A percentile compares a stretch with the other conserved stretches of the same genome.
These are phyloP conservation scores for Gliomastix tumulicola DNA, from an alignment of 2,329 filamentous ascomycete species.

Conservation along the genomic window DNA sequence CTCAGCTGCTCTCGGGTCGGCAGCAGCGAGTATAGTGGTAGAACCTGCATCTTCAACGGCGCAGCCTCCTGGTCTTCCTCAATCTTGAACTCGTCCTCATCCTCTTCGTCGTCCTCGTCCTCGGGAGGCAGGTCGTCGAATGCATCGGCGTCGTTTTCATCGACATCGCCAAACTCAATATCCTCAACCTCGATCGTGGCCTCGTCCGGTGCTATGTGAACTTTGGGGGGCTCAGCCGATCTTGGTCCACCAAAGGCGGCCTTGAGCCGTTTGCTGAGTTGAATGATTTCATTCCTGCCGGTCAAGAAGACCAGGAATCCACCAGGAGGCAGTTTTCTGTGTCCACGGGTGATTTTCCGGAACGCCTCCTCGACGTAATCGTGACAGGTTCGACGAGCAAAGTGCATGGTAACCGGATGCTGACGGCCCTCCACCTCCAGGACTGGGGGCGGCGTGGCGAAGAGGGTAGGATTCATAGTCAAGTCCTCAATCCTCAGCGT, in stretches of 20 bases:
- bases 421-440: slow-evolving; percentile 89
- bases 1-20: slow-evolving; percentile 85
- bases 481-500: slow-evolving; percentile 89
- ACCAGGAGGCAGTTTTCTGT: slow-evolving; percentile 82
- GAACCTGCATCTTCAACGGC: slow-evolving; percentile 70
- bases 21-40: slow-evolving; percentile 91
- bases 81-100: slow-evolving; percentile 61
- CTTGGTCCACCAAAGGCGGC: slow-evolving; percentile 55
- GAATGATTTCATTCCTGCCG: slow-evolving; percentile 83
- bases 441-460: slow-evolving; percentile 71
- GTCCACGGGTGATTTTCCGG: slow-evolving; percentile 77
- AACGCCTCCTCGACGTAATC: slow-evolving; percentile 92
- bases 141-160: slow-evolving; percentile 55
- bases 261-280: slow-evolving; percentile 74
- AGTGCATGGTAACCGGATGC: slow-evolving; percentile 84
- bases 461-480: slow-evolving; percentile 74
- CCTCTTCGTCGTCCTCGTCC: slow-evolving; percentile 48
- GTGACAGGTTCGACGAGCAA: slow-evolving; percentile 70
- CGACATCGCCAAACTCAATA: slow-evolving; percentile 67
- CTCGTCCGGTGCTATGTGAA: slow-evolving; percentile 70
- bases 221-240: slow-evolving; percentile 53
- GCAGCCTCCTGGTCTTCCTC: slow-evolving; percentile 55
- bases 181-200: slow-evolving; percentile 80
- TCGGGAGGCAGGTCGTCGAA: slow-evolving; percentile 54
- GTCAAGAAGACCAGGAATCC: slow-evolving; percentile 93